Percentiles rank a stretch among this genome's conserved stretches.
Conservation (phyloP, 73 alveolate species). For the Tetrahymena elliotti region DNA sequence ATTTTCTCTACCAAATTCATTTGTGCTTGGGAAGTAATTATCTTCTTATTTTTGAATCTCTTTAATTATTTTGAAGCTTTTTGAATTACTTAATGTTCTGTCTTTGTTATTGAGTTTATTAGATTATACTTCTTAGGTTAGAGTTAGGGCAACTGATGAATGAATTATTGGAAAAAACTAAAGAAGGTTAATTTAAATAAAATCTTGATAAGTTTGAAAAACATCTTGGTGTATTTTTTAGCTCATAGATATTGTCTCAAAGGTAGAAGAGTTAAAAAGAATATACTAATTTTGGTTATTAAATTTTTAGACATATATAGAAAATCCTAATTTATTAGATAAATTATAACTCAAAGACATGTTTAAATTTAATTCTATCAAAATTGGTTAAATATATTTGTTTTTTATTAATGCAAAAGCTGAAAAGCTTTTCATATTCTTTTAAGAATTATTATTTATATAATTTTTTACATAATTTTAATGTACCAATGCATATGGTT, state of each 20-base stretch:
- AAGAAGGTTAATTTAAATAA: neutral
- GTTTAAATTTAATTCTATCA: neutral
- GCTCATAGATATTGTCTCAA: neutral
- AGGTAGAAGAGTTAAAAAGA: neutral
- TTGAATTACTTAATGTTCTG: too few relatives aligned
- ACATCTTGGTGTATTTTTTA: neutral
- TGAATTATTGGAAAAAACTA: neutral
- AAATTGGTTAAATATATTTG: neutral
- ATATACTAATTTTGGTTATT: neutral
- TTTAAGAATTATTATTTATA: neutral
- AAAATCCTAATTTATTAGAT: neutral
- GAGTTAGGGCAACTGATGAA: too few relatives aligned
- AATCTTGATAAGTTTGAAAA: neutral
- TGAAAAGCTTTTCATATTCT: neutral
- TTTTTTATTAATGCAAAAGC: neutral
- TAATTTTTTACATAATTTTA: neutral
- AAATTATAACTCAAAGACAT: neutral
- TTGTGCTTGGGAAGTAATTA: neutral
- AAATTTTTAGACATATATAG: neutral
- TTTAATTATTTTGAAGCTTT: too few relatives aligned
- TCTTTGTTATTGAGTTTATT: too few relatives aligned
- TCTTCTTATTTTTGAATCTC: neutral
- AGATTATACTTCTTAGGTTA: too few relatives aligned
- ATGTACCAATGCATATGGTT: neutral
- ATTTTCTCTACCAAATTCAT: neutral